phyloP scores from a whole-genome alignment of 306 rosid species.

The Rubus parviflorus region DNA sequence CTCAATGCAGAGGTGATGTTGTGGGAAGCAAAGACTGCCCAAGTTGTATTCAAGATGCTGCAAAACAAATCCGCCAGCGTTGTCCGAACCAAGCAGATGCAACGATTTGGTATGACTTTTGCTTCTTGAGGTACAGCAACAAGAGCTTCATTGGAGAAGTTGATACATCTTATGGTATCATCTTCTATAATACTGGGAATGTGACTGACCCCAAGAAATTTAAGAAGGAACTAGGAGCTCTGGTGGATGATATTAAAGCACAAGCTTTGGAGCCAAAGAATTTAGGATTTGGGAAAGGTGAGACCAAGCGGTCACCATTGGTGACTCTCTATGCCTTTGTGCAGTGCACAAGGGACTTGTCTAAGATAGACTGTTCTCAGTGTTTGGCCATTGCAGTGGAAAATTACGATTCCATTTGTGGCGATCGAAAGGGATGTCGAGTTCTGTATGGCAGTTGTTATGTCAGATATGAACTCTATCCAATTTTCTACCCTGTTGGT shows the following conservation, averaged over 20 bases:
- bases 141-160: constrained; percentile 45
- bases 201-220: constrained; percentile 54
- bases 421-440: constrained; percentile 48
- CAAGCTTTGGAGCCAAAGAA: constrained; percentile 35
- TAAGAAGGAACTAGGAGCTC: constrained; percentile 38
- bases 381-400: constrained; percentile 61
- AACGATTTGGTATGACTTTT: constrained; percentile 65
- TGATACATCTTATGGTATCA: constrained; percentile 53
- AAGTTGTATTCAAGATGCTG: constrained; percentile 52
- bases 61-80: constrained; percentile 39
- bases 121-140: constrained; percentile 47
- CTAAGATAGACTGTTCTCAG: constrained; percentile 51
- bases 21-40: constrained; percentile 50
- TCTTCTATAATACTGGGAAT: constrained; percentile 42
- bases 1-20: constrained; percentile 67
- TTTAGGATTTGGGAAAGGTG: constrained; percentile 61
- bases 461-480: constrained; percentile 63
- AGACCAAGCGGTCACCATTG: constrained; percentile 39
- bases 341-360: constrained; percentile 64
- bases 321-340: constrained; percentile 55
- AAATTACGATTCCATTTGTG: constrained; percentile 40
- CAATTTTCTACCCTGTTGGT: constrained; percentile 59
- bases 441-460: constrained; percentile 61
- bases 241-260: constrained; percentile 37
- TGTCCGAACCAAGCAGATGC: constrained; percentile 55